phyloP scores from a whole-genome alignment of 2,329 filamentous ascomycete genomes.

The Scytalidium lignicola region DNA sequence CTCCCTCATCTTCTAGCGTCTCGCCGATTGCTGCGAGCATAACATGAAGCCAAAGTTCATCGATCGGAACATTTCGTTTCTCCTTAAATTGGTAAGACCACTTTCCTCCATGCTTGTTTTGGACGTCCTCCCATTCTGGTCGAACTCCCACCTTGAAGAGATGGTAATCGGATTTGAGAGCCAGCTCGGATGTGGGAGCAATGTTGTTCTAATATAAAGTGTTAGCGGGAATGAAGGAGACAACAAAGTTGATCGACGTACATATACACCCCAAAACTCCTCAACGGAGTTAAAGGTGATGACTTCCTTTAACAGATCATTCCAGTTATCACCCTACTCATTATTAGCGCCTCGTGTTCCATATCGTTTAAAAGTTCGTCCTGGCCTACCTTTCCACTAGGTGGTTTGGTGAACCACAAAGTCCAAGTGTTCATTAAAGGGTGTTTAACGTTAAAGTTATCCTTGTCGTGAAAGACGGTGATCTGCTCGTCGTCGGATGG shows the following conservation, averaged over 20 bases:
- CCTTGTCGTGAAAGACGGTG: constrained; percentile 96
- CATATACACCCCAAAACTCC: constrained; percentile 99
- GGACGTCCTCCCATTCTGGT: constrained; percentile 95
- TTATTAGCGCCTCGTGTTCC: constrained; percentile 16
- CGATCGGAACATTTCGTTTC: constrained; percentile 85
- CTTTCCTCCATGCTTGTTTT: constrained; percentile 99
- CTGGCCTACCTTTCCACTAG: constrained; percentile 75
- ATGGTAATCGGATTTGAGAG: constrained; percentile 98
- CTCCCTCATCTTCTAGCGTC: constrained; percentile 93
- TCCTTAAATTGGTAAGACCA: constrained; percentile 99
- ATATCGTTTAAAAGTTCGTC: constrained; percentile 2
- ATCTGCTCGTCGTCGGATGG: constrained; percentile 58
- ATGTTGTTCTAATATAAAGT: constrained; percentile 79
- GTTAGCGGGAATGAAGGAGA: constrained; percentile 4
- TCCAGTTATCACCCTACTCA: constrained; percentile 90
- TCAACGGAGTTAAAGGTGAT: constrained; percentile 98
- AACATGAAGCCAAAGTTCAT: constrained; percentile 93
- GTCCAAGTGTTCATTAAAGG: constrained; percentile 97
- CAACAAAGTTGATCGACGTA: constrained; percentile 44
- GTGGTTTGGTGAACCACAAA: constrained; percentile 98
- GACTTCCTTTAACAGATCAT: constrained; percentile 94
- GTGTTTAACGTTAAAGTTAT: constrained; percentile 99
- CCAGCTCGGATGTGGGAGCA: constrained; percentile 88
- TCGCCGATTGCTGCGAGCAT: constrained; percentile 97
- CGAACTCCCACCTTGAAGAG: constrained; percentile 97